phyloP scores from a whole-genome alignment of 2,329 filamentous ascomycete species.

The Nemania diffusa region DNA sequence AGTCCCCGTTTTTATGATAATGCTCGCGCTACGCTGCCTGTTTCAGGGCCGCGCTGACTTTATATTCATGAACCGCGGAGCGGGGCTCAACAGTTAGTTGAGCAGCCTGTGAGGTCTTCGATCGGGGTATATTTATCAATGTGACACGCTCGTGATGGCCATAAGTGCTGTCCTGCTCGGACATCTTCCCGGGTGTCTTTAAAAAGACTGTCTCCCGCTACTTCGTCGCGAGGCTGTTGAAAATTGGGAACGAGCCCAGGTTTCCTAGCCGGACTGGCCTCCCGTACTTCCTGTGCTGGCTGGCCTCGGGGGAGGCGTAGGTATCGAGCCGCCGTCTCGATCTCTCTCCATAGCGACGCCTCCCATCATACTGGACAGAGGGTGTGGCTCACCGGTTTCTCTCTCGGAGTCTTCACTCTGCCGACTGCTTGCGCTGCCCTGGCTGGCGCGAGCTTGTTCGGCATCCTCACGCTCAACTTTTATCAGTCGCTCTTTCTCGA shows the following conservation, averaged over 20 bases:
- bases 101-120: neutral
- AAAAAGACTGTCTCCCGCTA: neutral
- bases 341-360: conserved; percentile 58
- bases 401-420: conserved; percentile 51
- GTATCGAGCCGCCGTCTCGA: conserved; percentile 44
- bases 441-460: conserved; percentile 51
- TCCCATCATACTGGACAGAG: conserved; percentile 50
- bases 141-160: neutral
- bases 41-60: neutral
- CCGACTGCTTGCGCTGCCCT: conserved; percentile 48
- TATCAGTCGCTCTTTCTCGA: conserved; percentile 66
- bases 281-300: conserved; percentile 55
- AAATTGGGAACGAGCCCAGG: neutral
- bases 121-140: conserved; percentile 3
- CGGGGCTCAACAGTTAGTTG: neutral
- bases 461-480: conserved; percentile 61
- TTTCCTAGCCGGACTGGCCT: conserved; percentile 40
- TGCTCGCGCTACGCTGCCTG: neutral
- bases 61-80: neutral
- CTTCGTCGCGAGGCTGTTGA: neutral
- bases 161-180: conserved; percentile 3
- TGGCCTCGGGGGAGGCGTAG: conserved; percentile 54
- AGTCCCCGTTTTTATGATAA: neutral
- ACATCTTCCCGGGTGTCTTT: conserved; percentile 7
- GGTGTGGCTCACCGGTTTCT: conserved; percentile 43